phyloP scores from a whole-genome alignment of 352 stramenopile species.

The Phytopythium vexans region DNA sequence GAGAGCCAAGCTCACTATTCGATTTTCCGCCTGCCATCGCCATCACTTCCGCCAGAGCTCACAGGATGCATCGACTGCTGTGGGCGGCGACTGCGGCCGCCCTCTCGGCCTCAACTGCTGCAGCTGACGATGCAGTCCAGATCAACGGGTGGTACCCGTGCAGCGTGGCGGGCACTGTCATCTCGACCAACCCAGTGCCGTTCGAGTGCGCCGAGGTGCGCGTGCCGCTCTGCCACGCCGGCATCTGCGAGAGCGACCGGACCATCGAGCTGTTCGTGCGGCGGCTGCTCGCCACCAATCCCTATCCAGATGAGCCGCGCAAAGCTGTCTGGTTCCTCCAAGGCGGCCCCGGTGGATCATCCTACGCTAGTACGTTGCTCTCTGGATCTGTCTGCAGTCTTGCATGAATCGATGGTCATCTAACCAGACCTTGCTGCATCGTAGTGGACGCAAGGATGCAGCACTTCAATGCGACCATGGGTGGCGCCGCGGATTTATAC shows the following conservation, averaged over 20 bases:
- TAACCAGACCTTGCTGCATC: too few relatives aligned
- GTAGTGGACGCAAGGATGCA: conserved; percentile 1
- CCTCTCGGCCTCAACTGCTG: neutral
- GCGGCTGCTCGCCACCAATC: conserved; percentile 22
- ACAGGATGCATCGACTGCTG: too few relatives aligned
- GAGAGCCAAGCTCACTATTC: too few relatives aligned
- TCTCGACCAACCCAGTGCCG: neutral
- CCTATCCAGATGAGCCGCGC: conserved; percentile 3
- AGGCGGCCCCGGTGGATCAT: conserved; percentile 60
- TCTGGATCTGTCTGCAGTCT: too few relatives aligned
- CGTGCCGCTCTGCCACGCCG: conserved; percentile 63
- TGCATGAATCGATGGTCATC: too few relatives aligned
- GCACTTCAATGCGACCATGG: neutral
- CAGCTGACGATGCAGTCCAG: conserved; percentile 1
- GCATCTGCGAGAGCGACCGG: conserved; percentile 53
- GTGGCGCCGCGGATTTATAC: conserved; percentile 20
- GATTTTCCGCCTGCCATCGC: too few relatives aligned
- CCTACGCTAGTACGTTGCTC: conserved; percentile 31
- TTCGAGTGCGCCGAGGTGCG: conserved; percentile 63
- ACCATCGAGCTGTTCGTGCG: conserved; percentile 61
- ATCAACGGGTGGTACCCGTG: conserved; percentile 68
- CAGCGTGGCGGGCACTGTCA: conserved; percentile 9
- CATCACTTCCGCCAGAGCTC: too few relatives aligned
- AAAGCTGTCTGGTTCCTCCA: conserved; percentile 70
- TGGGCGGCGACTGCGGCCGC: neutral